Conservation (phyloP, 345 rosid genomes). For the Ceriops tagal region DNA sequence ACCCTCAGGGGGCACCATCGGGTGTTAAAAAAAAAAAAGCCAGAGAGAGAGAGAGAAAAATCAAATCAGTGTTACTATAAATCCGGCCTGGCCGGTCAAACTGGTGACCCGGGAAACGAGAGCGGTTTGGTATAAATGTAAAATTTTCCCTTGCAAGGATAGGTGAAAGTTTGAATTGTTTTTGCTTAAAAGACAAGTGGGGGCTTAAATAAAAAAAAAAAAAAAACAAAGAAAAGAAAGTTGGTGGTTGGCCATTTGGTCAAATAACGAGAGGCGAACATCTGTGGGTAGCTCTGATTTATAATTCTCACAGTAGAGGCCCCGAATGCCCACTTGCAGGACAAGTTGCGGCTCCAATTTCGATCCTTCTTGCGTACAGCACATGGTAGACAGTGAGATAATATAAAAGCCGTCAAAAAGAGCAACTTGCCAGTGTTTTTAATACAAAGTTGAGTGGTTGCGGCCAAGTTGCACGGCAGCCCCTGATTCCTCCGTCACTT, state of each 20-base stretch:
- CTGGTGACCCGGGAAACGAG: too few relatives aligned
- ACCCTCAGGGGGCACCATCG: too few relatives aligned
- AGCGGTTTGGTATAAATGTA: too few relatives aligned
- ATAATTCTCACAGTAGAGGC: neutral
- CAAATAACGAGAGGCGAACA: neutral
- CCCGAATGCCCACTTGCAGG: constrained; percentile 12
- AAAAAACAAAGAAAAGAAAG: too few relatives aligned
- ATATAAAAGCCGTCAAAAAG: constrained; percentile 1
- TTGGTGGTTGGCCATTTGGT: neutral
- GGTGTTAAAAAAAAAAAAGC: too few relatives aligned
- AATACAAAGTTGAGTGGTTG: constrained; percentile 10
- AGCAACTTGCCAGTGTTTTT: constrained; percentile 13
- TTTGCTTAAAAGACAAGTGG: too few relatives aligned
- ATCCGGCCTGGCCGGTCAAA: too few relatives aligned
- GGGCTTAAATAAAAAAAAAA: too few relatives aligned
- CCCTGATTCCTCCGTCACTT: constrained; percentile 4
- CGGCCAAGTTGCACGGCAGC: constrained; percentile 11
- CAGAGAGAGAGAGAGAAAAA: too few relatives aligned
- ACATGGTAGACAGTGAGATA: neutral
- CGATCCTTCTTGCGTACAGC: neutral
- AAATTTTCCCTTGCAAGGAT: too few relatives aligned
- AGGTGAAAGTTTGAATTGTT: too few relatives aligned
- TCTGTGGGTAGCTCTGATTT: neutral
- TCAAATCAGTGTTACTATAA: too few relatives aligned
- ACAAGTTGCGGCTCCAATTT: neutral